Conservation (phyloP, 768 basidiomycete genomes). For the Hygrophoropsis aurantiaca region DNA sequence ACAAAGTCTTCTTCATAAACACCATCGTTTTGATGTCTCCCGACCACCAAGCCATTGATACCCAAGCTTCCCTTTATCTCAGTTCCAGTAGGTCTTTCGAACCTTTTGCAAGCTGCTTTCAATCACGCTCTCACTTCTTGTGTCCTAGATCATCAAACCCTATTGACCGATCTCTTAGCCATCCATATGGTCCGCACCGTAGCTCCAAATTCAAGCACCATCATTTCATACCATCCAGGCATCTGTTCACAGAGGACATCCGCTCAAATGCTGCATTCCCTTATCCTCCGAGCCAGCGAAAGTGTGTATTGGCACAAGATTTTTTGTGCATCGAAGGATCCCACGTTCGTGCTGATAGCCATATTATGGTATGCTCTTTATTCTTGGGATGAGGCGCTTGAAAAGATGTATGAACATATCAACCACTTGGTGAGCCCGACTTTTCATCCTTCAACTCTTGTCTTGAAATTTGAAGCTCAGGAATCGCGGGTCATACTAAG, state of each 20-base stretch:
- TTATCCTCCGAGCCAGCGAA: not conserved
- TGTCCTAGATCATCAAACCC: not conserved
- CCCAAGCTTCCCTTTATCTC: slow-evolving; percentile 18
- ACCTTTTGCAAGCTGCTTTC: not conserved
- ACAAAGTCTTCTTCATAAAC: not conserved
- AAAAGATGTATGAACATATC: slow-evolving; percentile 45
- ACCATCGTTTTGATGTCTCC: not conserved
- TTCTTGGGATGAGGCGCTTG: slow-evolving; percentile 53
- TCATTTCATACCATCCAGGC: slow-evolving; percentile 9
- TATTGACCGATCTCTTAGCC: slow-evolving; percentile 40
- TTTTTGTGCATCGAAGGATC: slow-evolving; percentile 28
- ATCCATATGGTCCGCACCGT: slow-evolving; percentile 43
- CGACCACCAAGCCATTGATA: not conserved
- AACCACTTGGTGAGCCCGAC: slow-evolving; percentile 44
- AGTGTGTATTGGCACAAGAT: slow-evolving; percentile 6
- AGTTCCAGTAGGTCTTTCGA: slow-evolving; percentile 4
- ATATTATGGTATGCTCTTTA: slow-evolving; percentile 53
- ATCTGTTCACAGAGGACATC: not conserved
- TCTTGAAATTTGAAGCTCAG: slow-evolving; percentile 26
- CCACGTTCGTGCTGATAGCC: slow-evolving; percentile 48
- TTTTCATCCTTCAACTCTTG: not conserved
- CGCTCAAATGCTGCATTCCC: not conserved
- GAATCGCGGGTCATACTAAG: slow-evolving; percentile 41
- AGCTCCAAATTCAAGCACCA: not conserved
- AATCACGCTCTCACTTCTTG: not conserved